phyloP scores from a whole-genome alignment of 768 basidiomycete genomes.

The Tricholoma sp. region DNA sequence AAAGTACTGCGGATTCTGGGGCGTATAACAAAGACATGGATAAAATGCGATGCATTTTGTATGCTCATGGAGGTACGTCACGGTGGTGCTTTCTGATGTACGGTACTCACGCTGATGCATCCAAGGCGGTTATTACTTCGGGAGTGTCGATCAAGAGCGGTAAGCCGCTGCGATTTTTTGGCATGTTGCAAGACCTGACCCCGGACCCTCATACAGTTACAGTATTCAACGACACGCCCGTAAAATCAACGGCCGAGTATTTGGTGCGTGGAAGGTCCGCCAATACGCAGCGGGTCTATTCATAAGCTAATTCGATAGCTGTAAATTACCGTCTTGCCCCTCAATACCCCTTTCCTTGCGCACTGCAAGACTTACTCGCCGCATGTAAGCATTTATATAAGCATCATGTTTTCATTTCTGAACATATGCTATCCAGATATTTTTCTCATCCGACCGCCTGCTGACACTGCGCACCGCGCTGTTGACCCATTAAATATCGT shows the following conservation, averaged over 20 bases:
- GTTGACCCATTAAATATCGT: constrained; percentile 81
- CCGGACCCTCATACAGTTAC: constrained; percentile 37
- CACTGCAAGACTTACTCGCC: constrained; percentile 82
- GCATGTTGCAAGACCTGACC: background rate
- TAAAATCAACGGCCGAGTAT: constrained; percentile 89
- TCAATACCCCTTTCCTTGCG: constrained; percentile 95
- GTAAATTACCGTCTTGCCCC: constrained; percentile 87
- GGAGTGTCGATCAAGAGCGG: constrained; percentile 75
- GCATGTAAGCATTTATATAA: constrained; percentile 55
- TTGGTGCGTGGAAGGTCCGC: constrained; percentile 40
- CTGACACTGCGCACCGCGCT: constrained; percentile 67
- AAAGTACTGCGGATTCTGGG: constrained; percentile 23
- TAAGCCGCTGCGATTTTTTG: constrained; percentile 17
- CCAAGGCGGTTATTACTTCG: constrained; percentile 79
- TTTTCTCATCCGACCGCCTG: constrained; percentile 85
- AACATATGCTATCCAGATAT: constrained; percentile 49
- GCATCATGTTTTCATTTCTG: background rate
- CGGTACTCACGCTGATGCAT: background rate
- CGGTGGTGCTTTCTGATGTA: background rate
- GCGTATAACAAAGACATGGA: constrained; percentile 70
- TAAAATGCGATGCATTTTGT: constrained; percentile 79
- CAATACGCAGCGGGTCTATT: background rate
- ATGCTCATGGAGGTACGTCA: constrained; percentile 64
- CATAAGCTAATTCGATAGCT: constrained; percentile 36
- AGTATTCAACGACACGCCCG: constrained; percentile 81